Conservation (phyloP, 352 stramenopile species). For the Pythium aphanidermatum region DNA sequence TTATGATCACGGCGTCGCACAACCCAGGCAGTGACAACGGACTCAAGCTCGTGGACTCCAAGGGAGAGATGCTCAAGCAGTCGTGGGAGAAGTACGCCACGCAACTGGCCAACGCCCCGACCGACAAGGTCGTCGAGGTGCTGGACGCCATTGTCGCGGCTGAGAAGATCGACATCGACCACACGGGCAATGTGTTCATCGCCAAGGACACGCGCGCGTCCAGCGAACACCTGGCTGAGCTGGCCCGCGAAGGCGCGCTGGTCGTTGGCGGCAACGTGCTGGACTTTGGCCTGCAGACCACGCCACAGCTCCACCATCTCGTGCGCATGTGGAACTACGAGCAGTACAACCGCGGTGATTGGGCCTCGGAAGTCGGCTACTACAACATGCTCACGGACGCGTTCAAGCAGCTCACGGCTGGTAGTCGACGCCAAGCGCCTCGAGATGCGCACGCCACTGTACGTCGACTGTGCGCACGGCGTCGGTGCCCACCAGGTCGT, state of each 20-base stretch:
- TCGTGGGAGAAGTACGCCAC: conserved; percentile 87
- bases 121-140: conserved; percentile 82
- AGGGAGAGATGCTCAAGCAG: conserved; percentile 89
- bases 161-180: conserved; percentile 81
- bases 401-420: conserved; percentile 88
- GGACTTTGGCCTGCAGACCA: conserved; percentile 96
- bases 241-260: conserved; percentile 86
- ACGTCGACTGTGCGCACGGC: conserved; percentile 93
- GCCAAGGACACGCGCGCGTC: conserved; percentile 91
- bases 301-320: conserved; percentile 96
- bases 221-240: conserved; percentile 78
- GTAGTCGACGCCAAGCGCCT: conserved; percentile 75
- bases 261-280: conserved; percentile 87
- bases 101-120: conserved; percentile 73
- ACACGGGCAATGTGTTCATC: conserved; percentile 83
- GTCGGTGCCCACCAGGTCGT: conserved; percentile 82
- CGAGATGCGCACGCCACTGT: conserved; percentile 70
- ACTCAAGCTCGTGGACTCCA: conserved; percentile 92
- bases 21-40: conserved; percentile 91
- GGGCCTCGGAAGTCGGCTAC: conserved; percentile 91
- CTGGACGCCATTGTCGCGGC: conserved; percentile 59
- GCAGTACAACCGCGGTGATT: conserved; percentile 86
- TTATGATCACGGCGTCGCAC: conserved; percentile 96
- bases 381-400: conserved; percentile 92
- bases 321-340: conserved; percentile 92